Evolutionary conservation across 352 stramenopile genomes (phyloP), one percentile per base, ranked within the genome.

Genomic region (Phytophthora nicotianae): DNA sequence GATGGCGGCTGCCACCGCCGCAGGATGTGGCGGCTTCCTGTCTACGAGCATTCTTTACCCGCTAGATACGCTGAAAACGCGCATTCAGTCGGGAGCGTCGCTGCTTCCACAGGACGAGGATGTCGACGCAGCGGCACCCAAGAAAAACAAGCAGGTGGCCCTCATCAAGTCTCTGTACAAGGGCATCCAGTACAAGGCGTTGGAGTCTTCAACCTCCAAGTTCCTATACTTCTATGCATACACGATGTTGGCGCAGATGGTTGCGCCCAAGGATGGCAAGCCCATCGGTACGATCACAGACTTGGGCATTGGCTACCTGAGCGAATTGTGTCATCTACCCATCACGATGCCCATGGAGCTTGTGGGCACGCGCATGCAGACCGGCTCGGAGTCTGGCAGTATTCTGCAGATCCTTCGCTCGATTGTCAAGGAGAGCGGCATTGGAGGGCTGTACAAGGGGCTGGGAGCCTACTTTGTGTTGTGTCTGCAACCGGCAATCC

Each of bases 401-500:
- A 76, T 91, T 27, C 16, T 89, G 20, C 65, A 90, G 57, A 87
- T 95, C 13, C 63, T 92, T 17, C 68, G 80, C 38, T 68, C 54
- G 5, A 83, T 93, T 58, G 65, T 89, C n/a, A 77, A 84, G 37
- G 81, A 95, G 38, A 90, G 74, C 65, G 82, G 84, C 19, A 38
- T 81, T 11, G 65, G 55, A 0, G 87, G 83, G 20, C 91, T 97
- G 50, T 97, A 97, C 79, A 94, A 94, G 54, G 88, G 88, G 16
- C 83, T 97, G 35, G 74, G 84, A n/a, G 88, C 95, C 5, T 98
- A 97, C 70, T 95, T 95, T 57, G 89, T 99, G 38, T 82, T 99
- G 17, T 99, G 96, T 70, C 74, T 99, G 48, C 98, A 99, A 79
- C 97, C 97, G 10, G 96, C 97, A 13, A 98, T 99, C 64, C 96